phyloP scores from a whole-genome alignment of 495 filamentous ascomycete genomes.

The Aspergillus affinis region DNA sequence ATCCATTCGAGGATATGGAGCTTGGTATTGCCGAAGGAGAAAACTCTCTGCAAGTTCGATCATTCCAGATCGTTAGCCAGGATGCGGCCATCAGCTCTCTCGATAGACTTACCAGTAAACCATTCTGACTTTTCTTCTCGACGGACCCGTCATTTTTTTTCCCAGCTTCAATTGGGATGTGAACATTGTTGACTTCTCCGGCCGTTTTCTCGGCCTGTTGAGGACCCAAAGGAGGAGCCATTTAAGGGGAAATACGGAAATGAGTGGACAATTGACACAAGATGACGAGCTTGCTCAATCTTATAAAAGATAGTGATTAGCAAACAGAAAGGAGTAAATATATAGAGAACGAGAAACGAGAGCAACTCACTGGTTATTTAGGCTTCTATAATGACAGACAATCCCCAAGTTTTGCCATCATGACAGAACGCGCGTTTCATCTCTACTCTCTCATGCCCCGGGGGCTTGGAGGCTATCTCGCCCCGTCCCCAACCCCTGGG shows the following conservation, averaged over 20 bases:
- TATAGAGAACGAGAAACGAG: neutral
- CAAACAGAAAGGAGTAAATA: neutral
- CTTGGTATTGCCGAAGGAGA: too few relatives aligned
- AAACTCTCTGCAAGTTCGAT: too few relatives aligned
- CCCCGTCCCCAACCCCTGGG: neutral
- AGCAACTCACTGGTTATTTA: neutral
- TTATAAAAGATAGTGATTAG: neutral
- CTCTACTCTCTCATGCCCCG: neutral
- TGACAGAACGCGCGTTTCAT: constrained; percentile 1
- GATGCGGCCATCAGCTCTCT: too few relatives aligned
- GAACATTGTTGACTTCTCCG: neutral
- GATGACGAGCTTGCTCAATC: neutral
- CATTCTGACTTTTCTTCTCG: too few relatives aligned
- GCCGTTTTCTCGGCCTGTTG: neutral
- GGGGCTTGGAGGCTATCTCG: neutral
- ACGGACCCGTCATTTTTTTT: neutral
- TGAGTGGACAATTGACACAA: neutral
- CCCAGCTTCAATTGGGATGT: neutral
- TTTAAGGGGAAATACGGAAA: neutral
- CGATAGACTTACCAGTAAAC: too few relatives aligned
- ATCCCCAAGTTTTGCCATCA: neutral
- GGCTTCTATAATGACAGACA: too few relatives aligned
- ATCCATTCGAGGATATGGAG: too few relatives aligned
- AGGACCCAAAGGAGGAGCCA: neutral
- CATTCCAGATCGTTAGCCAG: too few relatives aligned